phyloP scores from a whole-genome alignment of 2,329 filamentous ascomycete species.

The Fusarium sp. region DNA sequence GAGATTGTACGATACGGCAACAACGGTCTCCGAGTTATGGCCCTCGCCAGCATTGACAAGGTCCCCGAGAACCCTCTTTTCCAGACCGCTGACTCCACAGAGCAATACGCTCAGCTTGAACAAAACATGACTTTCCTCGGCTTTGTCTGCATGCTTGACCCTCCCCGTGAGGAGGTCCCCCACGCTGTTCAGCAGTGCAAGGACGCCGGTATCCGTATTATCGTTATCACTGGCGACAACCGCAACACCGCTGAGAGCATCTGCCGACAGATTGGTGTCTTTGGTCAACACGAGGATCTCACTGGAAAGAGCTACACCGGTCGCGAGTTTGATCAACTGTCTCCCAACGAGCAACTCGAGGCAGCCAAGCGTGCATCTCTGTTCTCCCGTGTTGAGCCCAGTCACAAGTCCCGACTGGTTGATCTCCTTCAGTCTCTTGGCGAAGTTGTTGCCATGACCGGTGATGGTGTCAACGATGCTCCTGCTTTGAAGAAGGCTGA shows the following conservation, averaged over 20 bases:
- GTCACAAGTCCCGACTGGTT: conserved; percentile 97
- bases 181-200: conserved; percentile 89
- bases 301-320: conserved; percentile 95
- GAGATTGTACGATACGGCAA: conserved; percentile 93
- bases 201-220: conserved; percentile 92
- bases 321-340: conserved; percentile 90
- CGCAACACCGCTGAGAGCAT: conserved; percentile 98
- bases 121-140: conserved; percentile 95
- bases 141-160: conserved; percentile 95
- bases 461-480: conserved; percentile 98
- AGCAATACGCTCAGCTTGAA: conserved; percentile 88
- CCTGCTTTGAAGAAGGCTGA: conserved; percentile 98
- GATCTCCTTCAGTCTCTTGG: conserved; percentile 93
- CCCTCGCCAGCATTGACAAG: conserved; percentile 86
- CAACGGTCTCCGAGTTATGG: conserved; percentile 92
- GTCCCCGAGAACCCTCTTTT: conserved; percentile 77
- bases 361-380: conserved; percentile 88
- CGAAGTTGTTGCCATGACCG: conserved; percentile 99
- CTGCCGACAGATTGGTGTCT: conserved; percentile 96
- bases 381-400: conserved; percentile 95
- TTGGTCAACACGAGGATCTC: conserved; percentile 83
- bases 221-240: conserved; percentile 98
- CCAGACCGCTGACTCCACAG: conserved; percentile 80
- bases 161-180: conserved; percentile 91
- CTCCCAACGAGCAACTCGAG: conserved; percentile 80